phyloP scores from a whole-genome alignment of 169 alveolate species.

The Condylostoma magnum region DNA sequence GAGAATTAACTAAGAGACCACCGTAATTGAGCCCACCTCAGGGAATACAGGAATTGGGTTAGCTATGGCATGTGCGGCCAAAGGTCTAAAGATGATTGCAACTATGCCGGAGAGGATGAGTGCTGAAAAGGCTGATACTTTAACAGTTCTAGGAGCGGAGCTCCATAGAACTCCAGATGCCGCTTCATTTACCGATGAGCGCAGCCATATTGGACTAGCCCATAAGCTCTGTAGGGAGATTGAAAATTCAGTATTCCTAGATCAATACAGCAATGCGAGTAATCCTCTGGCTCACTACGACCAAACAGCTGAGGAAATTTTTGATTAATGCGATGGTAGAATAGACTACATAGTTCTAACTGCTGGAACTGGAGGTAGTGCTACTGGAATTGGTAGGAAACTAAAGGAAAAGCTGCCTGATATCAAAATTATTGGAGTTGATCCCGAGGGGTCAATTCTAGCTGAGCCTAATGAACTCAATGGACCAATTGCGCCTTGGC shows the following conservation, averaged over 20 bases:
- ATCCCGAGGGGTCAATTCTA: constrained; percentile 83
- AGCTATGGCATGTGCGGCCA: constrained; percentile 79
- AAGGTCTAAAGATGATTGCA: constrained; percentile 74
- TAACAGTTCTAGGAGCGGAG: constrained; percentile 81
- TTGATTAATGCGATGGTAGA: constrained; percentile 75
- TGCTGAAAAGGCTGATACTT: constrained; percentile 77
- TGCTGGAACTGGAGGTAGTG: constrained; percentile 92
- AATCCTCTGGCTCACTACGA: constrained; percentile 87
- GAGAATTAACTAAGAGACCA: constrained; percentile 58
- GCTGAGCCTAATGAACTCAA: constrained; percentile 65
- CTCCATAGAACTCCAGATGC: constrained; percentile 79
- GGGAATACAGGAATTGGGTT: constrained; percentile 92
- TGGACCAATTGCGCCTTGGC: not conserved
- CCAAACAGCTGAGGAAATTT: constrained; percentile 88
- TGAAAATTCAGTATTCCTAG: constrained; percentile 63
- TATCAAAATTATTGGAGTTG: constrained; percentile 77
- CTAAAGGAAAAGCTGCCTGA: constrained; percentile 72
- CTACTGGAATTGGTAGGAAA: constrained; percentile 83
- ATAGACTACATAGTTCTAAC: constrained; percentile 74
- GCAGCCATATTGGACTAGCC: constrained; percentile 67
- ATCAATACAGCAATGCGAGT: constrained; percentile 77
- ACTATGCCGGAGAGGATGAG: constrained; percentile 88
- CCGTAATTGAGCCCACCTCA: constrained; percentile 85
- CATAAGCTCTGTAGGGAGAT: constrained; percentile 48
- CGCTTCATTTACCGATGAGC: constrained; percentile 65